A percentile compares a stretch with the other conserved stretches of the same genome.
Conservation (phyloP, 73 alveolate species). For the Paramecium biaurelia region DNA sequence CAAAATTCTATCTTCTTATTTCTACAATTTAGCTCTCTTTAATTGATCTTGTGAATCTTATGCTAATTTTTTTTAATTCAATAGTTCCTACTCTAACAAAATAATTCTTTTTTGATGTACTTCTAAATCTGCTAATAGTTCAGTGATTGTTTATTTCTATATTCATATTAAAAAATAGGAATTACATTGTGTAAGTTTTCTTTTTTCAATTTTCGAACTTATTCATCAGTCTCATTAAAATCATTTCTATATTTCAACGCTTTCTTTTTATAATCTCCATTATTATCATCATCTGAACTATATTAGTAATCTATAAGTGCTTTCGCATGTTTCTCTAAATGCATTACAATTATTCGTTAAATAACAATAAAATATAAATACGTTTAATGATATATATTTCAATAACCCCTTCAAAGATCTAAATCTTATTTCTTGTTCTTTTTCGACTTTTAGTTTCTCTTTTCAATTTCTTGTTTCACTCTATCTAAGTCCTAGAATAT, state of each 20-base stretch:
- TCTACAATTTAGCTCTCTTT: neutral
- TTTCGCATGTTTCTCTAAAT: neutral
- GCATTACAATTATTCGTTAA: neutral
- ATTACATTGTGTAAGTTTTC: neutral
- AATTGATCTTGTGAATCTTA: neutral
- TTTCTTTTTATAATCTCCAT: neutral
- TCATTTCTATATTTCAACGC: neutral
- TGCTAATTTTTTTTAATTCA: neutral
- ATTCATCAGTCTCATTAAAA: neutral
- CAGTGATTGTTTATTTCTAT: neutral
- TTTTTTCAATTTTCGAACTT: neutral
- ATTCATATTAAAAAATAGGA: neutral
- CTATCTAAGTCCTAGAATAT: neutral
- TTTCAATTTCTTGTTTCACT: neutral
- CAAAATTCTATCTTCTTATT: neutral
- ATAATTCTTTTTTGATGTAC: neutral
- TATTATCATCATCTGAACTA: neutral
- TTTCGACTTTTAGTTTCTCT: neutral
- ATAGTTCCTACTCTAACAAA: neutral
- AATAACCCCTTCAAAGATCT: neutral
- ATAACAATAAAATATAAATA: neutral
- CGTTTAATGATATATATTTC: neutral
- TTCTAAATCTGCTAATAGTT: conserved; percentile 11
- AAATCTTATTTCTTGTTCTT: neutral
- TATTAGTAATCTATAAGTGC: neutral